Conservation (phyloP, 2,329 filamentous ascomycete species). For the Hypoxylon sp. region DNA sequence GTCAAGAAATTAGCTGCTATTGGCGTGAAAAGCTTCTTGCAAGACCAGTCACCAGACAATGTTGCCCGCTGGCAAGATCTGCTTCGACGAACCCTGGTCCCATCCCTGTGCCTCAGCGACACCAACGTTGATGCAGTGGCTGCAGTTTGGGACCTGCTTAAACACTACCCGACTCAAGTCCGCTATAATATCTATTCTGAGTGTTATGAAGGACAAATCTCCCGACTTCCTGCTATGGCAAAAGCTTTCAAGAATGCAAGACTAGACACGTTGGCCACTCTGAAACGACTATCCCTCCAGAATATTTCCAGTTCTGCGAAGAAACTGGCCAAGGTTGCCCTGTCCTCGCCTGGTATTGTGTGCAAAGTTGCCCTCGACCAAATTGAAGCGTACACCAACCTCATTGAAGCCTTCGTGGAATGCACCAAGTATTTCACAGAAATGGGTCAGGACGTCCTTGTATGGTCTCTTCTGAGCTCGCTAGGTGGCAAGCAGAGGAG, state of each 20-base stretch:
- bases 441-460: constrained; percentile 91
- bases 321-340: constrained; percentile 90
- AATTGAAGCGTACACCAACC: constrained; percentile 93
- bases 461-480: constrained; percentile 89
- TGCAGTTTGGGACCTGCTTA: constrained; percentile 86
- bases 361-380: constrained; percentile 90
- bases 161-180: constrained; percentile 78
- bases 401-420: constrained; percentile 94
- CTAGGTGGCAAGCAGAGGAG: constrained; percentile 72
- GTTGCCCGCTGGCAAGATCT: constrained; percentile 85
- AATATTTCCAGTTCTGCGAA: constrained; percentile 90
- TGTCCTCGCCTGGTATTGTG: constrained; percentile 89
- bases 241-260: constrained; percentile 81
- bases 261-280: constrained; percentile 83
- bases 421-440: constrained; percentile 95
- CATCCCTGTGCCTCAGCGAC: constrained; percentile 86
- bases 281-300: constrained; percentile 90
- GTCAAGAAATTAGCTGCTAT: constrained; percentile 88
- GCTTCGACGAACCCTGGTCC: constrained; percentile 85
- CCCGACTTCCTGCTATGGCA: constrained; percentile 81
- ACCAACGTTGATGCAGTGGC: constrained; percentile 87
- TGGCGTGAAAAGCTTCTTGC: constrained; percentile 77
- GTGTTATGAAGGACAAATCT: constrained; percentile 86
- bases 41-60: constrained; percentile 79
- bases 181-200: constrained; percentile 93